Evolutionary conservation across 2,329 filamentous ascomycete genomes (phyloP).

Genomic region (Byssothecium circinans): DNA sequence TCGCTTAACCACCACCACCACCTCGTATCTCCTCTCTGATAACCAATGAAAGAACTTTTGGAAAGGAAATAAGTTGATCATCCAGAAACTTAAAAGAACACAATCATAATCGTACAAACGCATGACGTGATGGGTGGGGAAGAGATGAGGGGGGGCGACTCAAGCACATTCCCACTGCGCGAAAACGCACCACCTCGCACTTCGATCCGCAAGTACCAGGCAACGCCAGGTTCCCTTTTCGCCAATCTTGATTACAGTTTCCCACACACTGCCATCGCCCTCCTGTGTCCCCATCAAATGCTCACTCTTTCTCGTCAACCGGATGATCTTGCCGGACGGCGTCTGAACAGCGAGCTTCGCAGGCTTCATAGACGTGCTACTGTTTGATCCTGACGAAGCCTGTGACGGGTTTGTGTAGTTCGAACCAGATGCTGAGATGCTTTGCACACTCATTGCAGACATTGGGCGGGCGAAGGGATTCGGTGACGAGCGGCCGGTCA

Average conservation of each 20-base stretch:
- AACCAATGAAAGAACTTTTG: too few relatives aligned
- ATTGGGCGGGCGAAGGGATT: conserved; percentile 57
- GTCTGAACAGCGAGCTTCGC: conserved; percentile 95
- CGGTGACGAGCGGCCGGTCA: conserved; percentile 50
- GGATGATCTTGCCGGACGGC: conserved; percentile 89
- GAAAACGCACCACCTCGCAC: conserved; percentile 89
- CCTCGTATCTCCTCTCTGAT: too few relatives aligned
- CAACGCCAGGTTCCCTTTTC: conserved; percentile 81
- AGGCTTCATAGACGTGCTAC: conserved; percentile 69
- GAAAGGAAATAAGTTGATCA: too few relatives aligned
- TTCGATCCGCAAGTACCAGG: conserved; percentile 79
- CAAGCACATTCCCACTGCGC: conserved; percentile 68
- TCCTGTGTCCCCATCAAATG: conserved; percentile 58
- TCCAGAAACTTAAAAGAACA: too few relatives aligned
- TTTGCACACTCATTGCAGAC: conserved; percentile 64
- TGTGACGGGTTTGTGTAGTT: conserved; percentile 60
- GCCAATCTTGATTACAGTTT: conserved; percentile 88
- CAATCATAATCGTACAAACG: not conserved
- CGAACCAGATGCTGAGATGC: conserved; percentile 55
- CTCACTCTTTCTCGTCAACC: conserved; percentile 80
- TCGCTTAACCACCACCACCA: too few relatives aligned
- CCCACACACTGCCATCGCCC: conserved; percentile 76
- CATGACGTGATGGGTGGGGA: not conserved
- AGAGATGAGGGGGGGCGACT: not conserved
- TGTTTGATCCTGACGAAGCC: conserved; percentile 58